Conservation (phyloP, 2,329 filamentous ascomycete species). For the Talaromyces sp. region DNA sequence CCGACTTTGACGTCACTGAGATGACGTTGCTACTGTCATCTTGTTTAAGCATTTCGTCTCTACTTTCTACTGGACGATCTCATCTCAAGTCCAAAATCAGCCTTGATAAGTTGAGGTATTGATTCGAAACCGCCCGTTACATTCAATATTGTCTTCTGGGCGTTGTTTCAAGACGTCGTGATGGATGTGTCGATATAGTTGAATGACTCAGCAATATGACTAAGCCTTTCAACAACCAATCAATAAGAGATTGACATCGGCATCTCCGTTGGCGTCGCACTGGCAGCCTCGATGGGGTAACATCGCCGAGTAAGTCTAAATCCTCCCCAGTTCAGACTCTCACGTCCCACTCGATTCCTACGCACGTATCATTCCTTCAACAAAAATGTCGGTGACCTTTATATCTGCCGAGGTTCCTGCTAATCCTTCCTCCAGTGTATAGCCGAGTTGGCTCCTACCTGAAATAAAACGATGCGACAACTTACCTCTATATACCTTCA, state of each 20-base stretch:
- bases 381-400: background rate
- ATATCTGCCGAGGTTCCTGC: background rate
- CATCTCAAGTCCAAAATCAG: background rate
- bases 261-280: background rate
- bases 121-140: too few relatives aligned
- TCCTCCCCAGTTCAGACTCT: background rate
- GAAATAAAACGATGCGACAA: background rate
- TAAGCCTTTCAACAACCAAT: background rate
- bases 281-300: background rate
- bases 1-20: constrained; percentile 7
- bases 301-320: background rate
- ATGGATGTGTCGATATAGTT: background rate
- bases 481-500: background rate
- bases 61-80: background rate
- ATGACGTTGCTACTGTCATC: background rate
- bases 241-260: background rate
- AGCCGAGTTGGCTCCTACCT: background rate
- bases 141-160: too few relatives aligned
- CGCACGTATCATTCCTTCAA: background rate
- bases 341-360: background rate
- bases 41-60: background rate
- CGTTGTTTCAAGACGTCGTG: background rate
- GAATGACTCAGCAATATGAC: constrained; percentile 9
- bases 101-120: too few relatives aligned
- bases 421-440: too few relatives aligned